Evolutionary conservation across 768 basidiomycete genomes (phyloP), one percentile per base, ranked within the genome.

Genomic region (Russula foetens): DNA sequence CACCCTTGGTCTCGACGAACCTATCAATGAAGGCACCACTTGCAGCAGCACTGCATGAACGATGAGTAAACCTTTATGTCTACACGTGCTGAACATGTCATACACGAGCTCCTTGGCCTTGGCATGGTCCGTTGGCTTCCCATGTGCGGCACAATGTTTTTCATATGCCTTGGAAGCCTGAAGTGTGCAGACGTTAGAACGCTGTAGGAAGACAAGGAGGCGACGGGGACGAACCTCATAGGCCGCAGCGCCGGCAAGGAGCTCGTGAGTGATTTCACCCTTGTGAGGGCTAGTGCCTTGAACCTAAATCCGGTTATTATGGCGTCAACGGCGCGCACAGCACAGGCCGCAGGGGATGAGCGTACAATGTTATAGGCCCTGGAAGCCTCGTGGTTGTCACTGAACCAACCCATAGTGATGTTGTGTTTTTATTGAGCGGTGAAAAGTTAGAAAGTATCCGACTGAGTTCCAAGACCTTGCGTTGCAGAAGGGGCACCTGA

Each of bases 191-290:
- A 35, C 15, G 39, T 54, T 48, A n/a, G 26, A 17, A 29, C 3
- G n/a, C 26, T 54, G 31, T 9, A 39, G n/a, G 38, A 45, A 53
- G 23, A 2, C 2, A 7, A 21, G 26, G 15, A 21, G 29, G 19
- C 0, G 21, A 35, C 11, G 14, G 35, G 35, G 44, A 4, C 35
- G 21, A 48, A 58, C 85, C 84, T 83, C 84, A 71, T 77, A 88
- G 31, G 84, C 71, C 7, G 85, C 86, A 49, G 87, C 87, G 44
- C 73, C 85, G 48, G 84, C 83, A 63, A 89, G 77, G 47, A 88
- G 69, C 72, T 89, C 82, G 69, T 89, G 86, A 9, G 83, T 80
- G 55, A 86, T 71, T 57, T 72, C 7, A 43, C 41, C 81, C 72
- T 84, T 72, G 75, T 86, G 85, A 1, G 28, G 59, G 9, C 35